Evolutionary conservation across 805 yeast species (phyloP).

Genomic region (Ogataea parapolymorpha): DNA sequence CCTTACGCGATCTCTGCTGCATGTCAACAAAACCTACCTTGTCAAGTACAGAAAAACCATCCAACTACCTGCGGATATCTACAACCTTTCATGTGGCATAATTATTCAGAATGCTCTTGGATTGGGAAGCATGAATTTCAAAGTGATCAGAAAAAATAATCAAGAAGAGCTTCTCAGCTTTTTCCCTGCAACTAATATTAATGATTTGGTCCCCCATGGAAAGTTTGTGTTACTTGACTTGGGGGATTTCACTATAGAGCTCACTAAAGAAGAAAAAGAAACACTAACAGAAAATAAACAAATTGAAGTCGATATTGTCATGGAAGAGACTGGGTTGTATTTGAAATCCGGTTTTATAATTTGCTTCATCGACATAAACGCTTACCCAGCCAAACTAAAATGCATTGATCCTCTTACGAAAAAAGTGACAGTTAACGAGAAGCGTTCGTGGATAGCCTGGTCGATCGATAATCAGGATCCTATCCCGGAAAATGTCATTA

Average conservation of each 20-base stretch:
- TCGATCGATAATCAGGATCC: conserved; percentile 32
- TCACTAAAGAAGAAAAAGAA: not conserved
- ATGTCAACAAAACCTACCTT: conserved; percentile 47
- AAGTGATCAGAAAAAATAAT: conserved; percentile 34
- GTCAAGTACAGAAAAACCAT: conserved; percentile 44
- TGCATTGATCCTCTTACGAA: conserved; percentile 5
- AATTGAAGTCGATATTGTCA: conserved; percentile 39
- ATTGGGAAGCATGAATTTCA: conserved; percentile 56
- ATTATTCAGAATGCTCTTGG: conserved; percentile 54
- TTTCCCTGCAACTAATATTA: conserved; percentile 56
- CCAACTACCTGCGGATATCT: conserved; percentile 46
- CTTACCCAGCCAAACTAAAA: conserved; percentile 21
- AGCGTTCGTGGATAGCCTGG: conserved; percentile 32
- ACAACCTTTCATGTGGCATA: conserved; percentile 50
- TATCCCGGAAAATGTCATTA: conserved; percentile 37
- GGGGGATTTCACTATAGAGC: conserved; percentile 42
- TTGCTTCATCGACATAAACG: conserved; percentile 35
- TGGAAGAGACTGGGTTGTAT: conserved; percentile 57
- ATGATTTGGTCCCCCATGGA: conserved; percentile 53
- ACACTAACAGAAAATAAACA: conserved; percentile 22
- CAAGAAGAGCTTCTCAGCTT: conserved; percentile 37
- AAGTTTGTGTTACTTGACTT: conserved; percentile 48
- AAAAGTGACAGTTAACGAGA: conserved; percentile 5
- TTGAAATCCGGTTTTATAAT: conserved; percentile 49
- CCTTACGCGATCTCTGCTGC: conserved; percentile 35